phyloP scores from a whole-genome alignment of 2,329 filamentous ascomycete species.

The Fusarium chlamydosporum region DNA sequence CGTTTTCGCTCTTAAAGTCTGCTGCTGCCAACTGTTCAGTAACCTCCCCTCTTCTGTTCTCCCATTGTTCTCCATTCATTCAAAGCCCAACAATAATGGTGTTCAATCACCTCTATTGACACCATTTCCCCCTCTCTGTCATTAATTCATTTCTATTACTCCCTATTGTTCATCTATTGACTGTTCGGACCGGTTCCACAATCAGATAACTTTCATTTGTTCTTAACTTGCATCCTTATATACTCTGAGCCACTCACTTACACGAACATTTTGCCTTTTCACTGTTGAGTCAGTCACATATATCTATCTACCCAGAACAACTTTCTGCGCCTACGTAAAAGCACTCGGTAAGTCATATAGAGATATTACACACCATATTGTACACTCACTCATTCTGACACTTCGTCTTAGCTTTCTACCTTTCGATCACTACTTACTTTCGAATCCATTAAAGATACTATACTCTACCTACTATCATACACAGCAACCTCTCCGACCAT shows the following conservation, averaged over 20 bases:
- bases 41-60: constrained; percentile 31
- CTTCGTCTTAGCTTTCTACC: background rate
- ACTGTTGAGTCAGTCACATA: constrained; percentile 25
- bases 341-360: background rate
- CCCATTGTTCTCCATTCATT: constrained; percentile 46
- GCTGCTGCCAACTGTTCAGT: constrained; percentile 39
- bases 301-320: constrained; percentile 9
- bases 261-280: constrained; percentile 13
- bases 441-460: background rate
- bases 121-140: constrained; percentile 37
- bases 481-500: constrained; percentile 21
- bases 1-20: constrained; percentile 48
- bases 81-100: constrained; percentile 52
- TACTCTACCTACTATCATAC: background rate
- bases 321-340: background rate
- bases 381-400: background rate
- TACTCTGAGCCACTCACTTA: constrained; percentile 24
- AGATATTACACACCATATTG: background rate
- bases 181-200: constrained; percentile 43
- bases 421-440: background rate
- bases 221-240: constrained; percentile 14
- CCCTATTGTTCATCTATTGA: constrained; percentile 32
- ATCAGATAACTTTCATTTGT: constrained; percentile 34
- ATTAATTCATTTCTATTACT: constrained; percentile 38
- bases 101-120: constrained; percentile 46